phyloP scores from a whole-genome alignment of 768 basidiomycete genomes.

The Pilatotrama ljubarskyi region DNA sequence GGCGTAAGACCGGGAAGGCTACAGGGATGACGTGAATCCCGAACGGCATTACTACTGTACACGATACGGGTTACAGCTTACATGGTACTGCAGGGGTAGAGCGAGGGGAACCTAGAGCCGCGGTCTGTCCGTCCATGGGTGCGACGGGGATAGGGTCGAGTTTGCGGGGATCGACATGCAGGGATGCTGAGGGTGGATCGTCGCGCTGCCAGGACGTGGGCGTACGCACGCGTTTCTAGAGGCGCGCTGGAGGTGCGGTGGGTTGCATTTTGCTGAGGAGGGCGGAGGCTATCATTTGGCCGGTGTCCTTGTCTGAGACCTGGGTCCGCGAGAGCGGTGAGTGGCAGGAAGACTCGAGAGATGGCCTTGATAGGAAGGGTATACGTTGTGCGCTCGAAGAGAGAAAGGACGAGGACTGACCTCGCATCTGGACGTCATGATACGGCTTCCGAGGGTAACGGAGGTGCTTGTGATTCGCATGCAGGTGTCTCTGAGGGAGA shows the following conservation, averaged over 20 bases:
- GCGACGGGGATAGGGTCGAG: no score
- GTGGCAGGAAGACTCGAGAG: neutral
- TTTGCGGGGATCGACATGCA: neutral
- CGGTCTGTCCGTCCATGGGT: no score
- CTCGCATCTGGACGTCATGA: slow-evolving; percentile 74
- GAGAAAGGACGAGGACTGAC: slow-evolving; percentile 37
- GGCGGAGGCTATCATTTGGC: slow-evolving; percentile 63
- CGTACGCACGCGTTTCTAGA: no score
- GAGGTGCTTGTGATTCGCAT: slow-evolving; percentile 64
- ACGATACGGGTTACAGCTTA: no score
- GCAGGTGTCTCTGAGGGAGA: slow-evolving; percentile 50
- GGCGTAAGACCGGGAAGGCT: no score
- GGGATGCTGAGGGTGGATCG: no score
- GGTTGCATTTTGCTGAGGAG: slow-evolving; percentile 78
- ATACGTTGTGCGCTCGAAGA: no score
- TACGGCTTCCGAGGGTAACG: slow-evolving; percentile 63
- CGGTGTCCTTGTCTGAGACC: slow-evolving; percentile 60
- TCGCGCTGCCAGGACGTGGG: neutral
- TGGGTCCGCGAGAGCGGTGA: slow-evolving; percentile 27
- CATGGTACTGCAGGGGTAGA: no score
- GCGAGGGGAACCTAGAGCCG: no score
- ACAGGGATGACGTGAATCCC: no score
- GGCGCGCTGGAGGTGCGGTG: neutral
- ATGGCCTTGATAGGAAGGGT: no score
- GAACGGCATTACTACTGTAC: no score